Percentiles rank a stretch among this genome's conserved stretches.
Conservation (phyloP, 2,329 filamentous ascomycete species). For the Stachybotrys elegans region DNA sequence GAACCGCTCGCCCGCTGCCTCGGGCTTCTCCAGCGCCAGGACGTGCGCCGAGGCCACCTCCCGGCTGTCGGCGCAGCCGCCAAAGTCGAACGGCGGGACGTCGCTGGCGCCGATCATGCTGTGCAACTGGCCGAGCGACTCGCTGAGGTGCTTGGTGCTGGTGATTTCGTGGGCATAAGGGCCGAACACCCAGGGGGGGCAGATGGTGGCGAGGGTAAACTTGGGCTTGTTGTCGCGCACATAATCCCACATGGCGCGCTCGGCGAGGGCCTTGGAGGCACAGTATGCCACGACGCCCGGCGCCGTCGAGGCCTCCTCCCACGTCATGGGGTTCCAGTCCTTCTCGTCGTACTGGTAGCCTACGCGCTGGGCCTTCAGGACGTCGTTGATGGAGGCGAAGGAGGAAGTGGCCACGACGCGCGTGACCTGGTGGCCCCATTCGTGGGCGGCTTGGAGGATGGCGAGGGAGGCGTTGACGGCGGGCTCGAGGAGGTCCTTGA, state of each 20-base stretch:
- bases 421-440: slow-evolving; percentile 47
- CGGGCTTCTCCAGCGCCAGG: slow-evolving; percentile 14
- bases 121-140: slow-evolving; percentile 12
- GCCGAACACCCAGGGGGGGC: slow-evolving; percentile 58
- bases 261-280: slow-evolving; percentile 49
- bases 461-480: slow-evolving; percentile 48
- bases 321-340: slow-evolving; percentile 23
- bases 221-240: slow-evolving; percentile 26
- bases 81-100: slow-evolving; percentile 15
- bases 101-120: slow-evolving; percentile 10
- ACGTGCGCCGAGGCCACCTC: slow-evolving; percentile 22
- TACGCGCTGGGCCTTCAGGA: slow-evolving; percentile 29
- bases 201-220: slow-evolving; percentile 59
- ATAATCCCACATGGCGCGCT: slow-evolving; percentile 59
- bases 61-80: slow-evolving; percentile 17
- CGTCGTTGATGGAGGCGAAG: slow-evolving; percentile 37
- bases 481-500: slow-evolving; percentile 46
- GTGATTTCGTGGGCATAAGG: slow-evolving; percentile 36
- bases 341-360: slow-evolving; percentile 17
- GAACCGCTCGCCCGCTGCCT: slow-evolving; percentile 20
- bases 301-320: slow-evolving; percentile 11
- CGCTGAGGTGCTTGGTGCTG: slow-evolving; percentile 10
- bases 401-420: slow-evolving; percentile 54
- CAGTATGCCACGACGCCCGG: slow-evolving; percentile 15
- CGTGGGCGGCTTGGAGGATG: slow-evolving; percentile 42